Percentiles rank a stretch among this genome's conserved stretches.
phyloP scores from a whole-genome alignment of 108 stramenopile genomes.

The Chaetoceros muelleri region DNA sequence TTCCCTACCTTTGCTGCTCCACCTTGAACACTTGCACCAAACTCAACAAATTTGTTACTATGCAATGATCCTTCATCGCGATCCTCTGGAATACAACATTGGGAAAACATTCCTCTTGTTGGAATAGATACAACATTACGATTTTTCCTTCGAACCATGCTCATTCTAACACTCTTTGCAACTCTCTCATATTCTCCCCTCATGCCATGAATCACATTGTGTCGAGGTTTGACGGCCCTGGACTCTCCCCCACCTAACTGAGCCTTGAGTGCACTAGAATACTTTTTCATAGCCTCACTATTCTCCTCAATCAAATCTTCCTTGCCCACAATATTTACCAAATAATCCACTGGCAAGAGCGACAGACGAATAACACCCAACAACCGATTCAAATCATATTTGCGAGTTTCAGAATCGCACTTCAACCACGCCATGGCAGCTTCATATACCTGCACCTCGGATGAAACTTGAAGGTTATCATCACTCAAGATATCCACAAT shows the following conservation, averaged over 20 bases:
- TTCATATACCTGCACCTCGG: not conserved
- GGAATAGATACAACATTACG: not conserved
- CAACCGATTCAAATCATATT: not conserved
- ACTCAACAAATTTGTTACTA: not conserved
- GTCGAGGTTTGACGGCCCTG: not conserved
- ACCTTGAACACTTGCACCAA: not conserved
- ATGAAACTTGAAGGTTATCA: not conserved
- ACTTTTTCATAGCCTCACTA: not conserved
- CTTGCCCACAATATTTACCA: not conserved
- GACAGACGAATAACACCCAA: not conserved
- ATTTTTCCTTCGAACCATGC: not conserved
- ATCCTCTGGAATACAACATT: not conserved
- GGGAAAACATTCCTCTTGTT: not conserved
- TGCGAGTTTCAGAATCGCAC: not conserved
- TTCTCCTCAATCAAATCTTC: not conserved
- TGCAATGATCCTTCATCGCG: not conserved
- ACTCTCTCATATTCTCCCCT: not conserved
- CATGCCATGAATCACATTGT: not conserved
- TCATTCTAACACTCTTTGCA: not conserved
- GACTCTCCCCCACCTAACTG: not conserved
- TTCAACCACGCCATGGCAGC: not conserved
- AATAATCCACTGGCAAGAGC: not conserved
- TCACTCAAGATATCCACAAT: not conserved
- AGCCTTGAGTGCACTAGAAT: not conserved
- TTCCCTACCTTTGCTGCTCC: not conserved